Percentiles rank a stretch among this genome's conserved stretches.
Evolutionary conservation across 23 red algal species (phyloP).

Genomic region (Gracilaria caudata): DNA sequence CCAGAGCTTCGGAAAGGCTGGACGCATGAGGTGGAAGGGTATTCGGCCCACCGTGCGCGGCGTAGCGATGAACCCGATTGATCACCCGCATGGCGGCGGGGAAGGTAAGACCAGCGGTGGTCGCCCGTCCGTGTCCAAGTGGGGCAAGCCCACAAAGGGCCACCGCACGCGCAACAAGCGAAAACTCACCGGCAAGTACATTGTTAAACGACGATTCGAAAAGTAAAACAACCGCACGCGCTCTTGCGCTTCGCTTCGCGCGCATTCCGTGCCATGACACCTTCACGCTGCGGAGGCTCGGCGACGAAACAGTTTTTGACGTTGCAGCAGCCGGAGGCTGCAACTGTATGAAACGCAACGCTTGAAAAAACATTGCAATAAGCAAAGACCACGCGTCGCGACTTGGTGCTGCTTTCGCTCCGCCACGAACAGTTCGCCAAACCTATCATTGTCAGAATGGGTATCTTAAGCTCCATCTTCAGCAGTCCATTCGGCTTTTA

Average conservation of each 20-base stretch:
- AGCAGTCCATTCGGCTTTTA: slow-evolving; percentile 6
- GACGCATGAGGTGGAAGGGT: slow-evolving; percentile 83
- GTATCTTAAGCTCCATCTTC: slow-evolving; percentile 16
- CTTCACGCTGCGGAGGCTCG: too few species aligned
- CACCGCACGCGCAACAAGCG: slow-evolving; percentile 74
- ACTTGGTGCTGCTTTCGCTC: too few species aligned
- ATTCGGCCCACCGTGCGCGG: slow-evolving; percentile 87
- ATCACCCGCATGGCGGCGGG: slow-evolving; percentile 98
- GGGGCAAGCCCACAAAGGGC: slow-evolving; percentile 95
- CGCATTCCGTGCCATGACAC: too few species aligned
- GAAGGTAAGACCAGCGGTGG: slow-evolving; percentile 92
- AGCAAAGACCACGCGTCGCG: too few species aligned
- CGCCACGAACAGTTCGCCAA: too few species aligned
- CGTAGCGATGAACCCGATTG: slow-evolving; percentile 98
- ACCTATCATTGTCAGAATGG: slow-evolving; percentile 17
- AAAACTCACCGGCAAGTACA: slow-evolving; percentile 59
- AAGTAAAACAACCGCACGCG: neutral
- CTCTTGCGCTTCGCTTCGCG: too few species aligned
- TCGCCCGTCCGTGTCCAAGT: slow-evolving; percentile 87
- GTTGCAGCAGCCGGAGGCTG: too few species aligned
- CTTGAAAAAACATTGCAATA: too few species aligned
- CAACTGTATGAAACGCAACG: too few species aligned
- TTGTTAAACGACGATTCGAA: slow-evolving; percentile 66
- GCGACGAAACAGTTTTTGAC: too few species aligned
- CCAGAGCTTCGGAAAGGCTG: slow-evolving; percentile 93